phyloP scores from a whole-genome alignment of 495 filamentous ascomycete species.

The Tuber microsphaerosporum region DNA sequence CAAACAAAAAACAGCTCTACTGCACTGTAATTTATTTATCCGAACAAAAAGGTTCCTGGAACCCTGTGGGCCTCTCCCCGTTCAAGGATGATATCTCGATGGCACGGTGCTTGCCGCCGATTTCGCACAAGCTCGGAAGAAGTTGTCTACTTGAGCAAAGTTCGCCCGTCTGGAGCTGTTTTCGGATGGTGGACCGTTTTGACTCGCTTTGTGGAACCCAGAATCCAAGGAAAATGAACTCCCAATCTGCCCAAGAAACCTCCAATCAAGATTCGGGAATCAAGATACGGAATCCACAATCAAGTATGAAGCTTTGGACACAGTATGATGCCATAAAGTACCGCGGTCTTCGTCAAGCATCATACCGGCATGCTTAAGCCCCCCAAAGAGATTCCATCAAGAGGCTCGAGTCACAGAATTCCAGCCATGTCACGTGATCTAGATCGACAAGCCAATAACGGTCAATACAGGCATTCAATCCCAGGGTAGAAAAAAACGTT shows the following conservation, averaged over 20 bases:
- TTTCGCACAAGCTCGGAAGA: neutral
- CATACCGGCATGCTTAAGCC: neutral
- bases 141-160: neutral
- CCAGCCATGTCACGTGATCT: neutral
- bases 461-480: too few species aligned
- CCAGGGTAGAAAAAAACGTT: too few species aligned
- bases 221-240: neutral
- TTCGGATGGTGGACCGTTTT: neutral
- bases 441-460: neutral
- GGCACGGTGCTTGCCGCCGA: neutral
- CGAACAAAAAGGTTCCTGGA: neutral
- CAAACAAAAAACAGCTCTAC: neutral
- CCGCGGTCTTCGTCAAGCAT: neutral
- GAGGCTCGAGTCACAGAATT: neutral
- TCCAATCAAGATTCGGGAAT: neutral
- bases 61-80: neutral
- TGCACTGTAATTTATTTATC: neutral
- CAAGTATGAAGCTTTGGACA: neutral
- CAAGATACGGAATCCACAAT: neutral
- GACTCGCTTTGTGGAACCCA: neutral
- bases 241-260: neutral
- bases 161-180: neutral
- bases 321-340: neutral
- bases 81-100: neutral
- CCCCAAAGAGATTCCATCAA: neutral